Base-by-base conservation (phyloP, 2,329 filamentous ascomycete species). In the Aureobasidium namibiae region DNA sequence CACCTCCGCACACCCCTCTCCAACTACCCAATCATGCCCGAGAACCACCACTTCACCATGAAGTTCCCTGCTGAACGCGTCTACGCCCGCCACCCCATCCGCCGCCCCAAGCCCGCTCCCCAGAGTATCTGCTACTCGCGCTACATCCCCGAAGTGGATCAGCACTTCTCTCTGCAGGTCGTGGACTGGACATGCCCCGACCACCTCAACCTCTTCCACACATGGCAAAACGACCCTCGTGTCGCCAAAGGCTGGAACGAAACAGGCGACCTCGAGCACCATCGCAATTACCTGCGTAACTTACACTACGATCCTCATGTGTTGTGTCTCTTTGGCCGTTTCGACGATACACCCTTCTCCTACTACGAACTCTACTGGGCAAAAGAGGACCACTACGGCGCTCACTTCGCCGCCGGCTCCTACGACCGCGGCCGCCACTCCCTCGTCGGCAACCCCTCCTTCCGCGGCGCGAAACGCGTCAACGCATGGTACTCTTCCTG, bases 311-410 rank as follows among this genome's bases (percentile, higher is more conserved):
- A 92, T 69, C 83, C 86, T 29, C 88, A 92, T 71, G 82, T 86
- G 62, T 75, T 90, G 56, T 82, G 85, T 24, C 76, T 92, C 46
- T 76, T 92, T 61, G 89, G 84, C 7, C 80, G 81, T 26, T 92
- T 90, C 69, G 82, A 92, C 59, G 85, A 87, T 31, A 79, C 78
- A 1, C 81, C 77, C 49, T 92, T 92, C 70, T 85, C 87, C 0
- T 92, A 92, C 70, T 91, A 89, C 68, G 89, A 92, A 70, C 77
- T 91, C 1, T 92, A 91, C 71, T 92, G 87, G 87, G 86, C 84
- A 36, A 85, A 84, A 76, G 82, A 85, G 69, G 82, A 85, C 62
- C 80, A 83, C 62, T 78, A 81, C 64, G 82, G 82, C 39, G 81
- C 81, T 0, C 78, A 84, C 69, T 82, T 82, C 67, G 73, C 78